These are phyloP conservation scores for Ambispora gerdemannii DNA, from an alignment of 192 early-diverging fungal species.

Conservation along the genomic window DNA sequence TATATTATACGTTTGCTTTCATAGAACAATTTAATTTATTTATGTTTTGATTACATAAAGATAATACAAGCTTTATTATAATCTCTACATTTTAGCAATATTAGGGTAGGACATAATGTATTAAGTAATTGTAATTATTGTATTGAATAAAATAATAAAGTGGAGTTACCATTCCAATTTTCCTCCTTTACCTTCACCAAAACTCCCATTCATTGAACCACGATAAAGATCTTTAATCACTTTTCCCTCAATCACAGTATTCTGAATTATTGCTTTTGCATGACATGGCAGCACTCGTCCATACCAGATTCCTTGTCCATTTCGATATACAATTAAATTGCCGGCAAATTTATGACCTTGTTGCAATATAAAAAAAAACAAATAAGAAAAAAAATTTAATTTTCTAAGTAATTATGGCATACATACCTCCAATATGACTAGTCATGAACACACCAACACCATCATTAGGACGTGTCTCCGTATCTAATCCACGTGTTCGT, in stretches of 20 bases:
- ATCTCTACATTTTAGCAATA: too few relatives aligned
- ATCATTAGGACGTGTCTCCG: constrained; percentile 27
- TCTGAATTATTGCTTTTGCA: constrained; percentile 49
- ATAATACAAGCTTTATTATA: too few relatives aligned
- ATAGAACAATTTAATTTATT: too few relatives aligned
- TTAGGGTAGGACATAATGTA: too few relatives aligned
- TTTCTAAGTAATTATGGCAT: neutral
- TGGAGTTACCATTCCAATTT: constrained; percentile 34
- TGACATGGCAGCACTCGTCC: constrained; percentile 56
- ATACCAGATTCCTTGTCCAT: constrained; percentile 58
- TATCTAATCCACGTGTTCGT: constrained; percentile 45
- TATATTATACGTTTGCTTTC: too few relatives aligned
- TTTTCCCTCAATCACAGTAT: constrained; percentile 45
- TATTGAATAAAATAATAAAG: too few relatives aligned
- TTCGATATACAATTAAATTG: constrained; percentile 53
- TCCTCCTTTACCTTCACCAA: constrained; percentile 31
- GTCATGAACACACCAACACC: constrained; percentile 45
- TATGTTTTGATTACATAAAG: too few relatives aligned
- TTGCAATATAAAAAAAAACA: neutral
- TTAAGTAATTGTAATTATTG: too few relatives aligned
- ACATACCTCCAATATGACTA: constrained; percentile 56
- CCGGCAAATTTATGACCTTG: constrained; percentile 62
- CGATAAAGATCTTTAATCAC: constrained; percentile 54
- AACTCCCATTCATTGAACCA: constrained; percentile 53
- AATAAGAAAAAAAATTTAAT: constrained; percentile 18